phyloP scores from a whole-genome alignment of 106 monocot genomes.

The Dioscorea alata region DNA sequence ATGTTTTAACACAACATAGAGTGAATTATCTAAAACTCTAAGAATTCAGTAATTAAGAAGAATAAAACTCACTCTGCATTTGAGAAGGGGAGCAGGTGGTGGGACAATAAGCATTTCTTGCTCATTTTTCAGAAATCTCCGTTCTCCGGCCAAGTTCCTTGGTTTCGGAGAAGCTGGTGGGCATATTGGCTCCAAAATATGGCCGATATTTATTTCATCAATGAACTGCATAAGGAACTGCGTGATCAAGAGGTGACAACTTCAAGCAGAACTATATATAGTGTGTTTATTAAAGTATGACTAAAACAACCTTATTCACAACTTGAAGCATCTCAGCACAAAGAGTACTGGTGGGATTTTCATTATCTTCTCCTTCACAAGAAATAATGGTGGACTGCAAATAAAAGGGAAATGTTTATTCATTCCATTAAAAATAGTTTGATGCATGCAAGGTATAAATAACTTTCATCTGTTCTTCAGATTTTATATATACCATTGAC shows the following conservation, averaged over 20 bases:
- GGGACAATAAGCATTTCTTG: not conserved
- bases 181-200: slow-evolving; percentile 25
- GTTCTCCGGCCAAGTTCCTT: not conserved
- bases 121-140: not conserved
- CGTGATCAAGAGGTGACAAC: not conserved
- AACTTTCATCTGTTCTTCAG: no score
- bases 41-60: not conserved
- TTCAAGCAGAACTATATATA: not conserved
- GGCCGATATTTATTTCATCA: slow-evolving; percentile 7
- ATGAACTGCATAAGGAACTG: slow-evolving; percentile 20
- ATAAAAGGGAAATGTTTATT: slow-evolving; percentile 4
- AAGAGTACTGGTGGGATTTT: slow-evolving; percentile 2
- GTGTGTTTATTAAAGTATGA: not conserved
- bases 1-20: not conserved
- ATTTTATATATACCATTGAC: no score
- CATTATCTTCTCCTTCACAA: slow-evolving; percentile 15
- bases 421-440: slow-evolving; percentile 9
- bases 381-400: not conserved
- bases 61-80: slow-evolving; percentile 2
- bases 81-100: not conserved
- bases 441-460: no score
- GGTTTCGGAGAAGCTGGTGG: slow-evolving; percentile 2
- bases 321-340: slow-evolving; percentile 7
- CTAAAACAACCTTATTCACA: not conserved
- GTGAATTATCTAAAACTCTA: not conserved